Base-by-base conservation (phyloP, 306 rosid genomes). In the Herpetospermum pedunculosum region DNA sequence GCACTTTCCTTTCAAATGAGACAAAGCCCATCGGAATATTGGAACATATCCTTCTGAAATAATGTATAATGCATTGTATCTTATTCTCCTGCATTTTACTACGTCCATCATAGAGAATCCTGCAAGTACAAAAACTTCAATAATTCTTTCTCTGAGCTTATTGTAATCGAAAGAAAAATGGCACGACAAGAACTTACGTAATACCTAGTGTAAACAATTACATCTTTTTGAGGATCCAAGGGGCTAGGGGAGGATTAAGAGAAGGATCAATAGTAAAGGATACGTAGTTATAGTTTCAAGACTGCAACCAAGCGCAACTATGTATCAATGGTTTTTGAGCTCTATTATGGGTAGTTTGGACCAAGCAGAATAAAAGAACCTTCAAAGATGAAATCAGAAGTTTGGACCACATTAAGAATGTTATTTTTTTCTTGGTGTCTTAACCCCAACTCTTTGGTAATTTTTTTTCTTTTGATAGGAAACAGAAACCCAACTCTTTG, bases 1-100 rank as follows among this genome's bases (percentile, higher is more conserved):
- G 97, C 69, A 89, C 88, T 84, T 94, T 94, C 68, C 96, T 88
- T 85, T 94, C 98, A 85, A 85, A 91, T 35, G 97, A 89, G 79
- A 94, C 91, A 55, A 80, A 53, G 41, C 97, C 94, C 79, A 41
- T 26, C 18, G 96, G 98, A 81, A 87, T 83, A 62, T 64, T 47
- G 79, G 86, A 79, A 80, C 85, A 82, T 83, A 88, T 88, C 88
- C 92, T 88, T 82, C 82, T 83, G 86, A 94, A 89, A 83, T 94
- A 91, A 81, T 91, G 97, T 76, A 88, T 55, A 23, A 91, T 79
- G 84, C 98, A 94, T 80, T 81, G 55, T 80, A 94, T 85, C 95
- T 94, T 94, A 78, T 57, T 85, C 86, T 91, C 90, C 81, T 87
- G 97, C 64, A 75, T 89, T 72, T 78, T 73, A 64, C 70, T 80